These are phyloP conservation scores for Solanum ossicruentum DNA, from an alignment of 257 asterid genomes.

Conservation along the genomic window DNA sequence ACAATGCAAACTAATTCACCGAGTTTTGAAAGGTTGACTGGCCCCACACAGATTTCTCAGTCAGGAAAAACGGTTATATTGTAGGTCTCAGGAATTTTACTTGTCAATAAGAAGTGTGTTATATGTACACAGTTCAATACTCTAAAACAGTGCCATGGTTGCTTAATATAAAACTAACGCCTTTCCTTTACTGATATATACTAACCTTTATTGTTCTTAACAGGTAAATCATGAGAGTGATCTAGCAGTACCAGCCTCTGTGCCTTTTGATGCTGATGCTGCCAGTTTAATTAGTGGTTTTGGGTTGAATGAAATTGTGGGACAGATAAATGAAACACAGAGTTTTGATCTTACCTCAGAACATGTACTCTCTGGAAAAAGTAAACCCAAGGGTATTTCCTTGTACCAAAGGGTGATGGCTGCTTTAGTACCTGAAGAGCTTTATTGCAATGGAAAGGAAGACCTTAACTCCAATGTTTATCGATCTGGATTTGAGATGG, in stretches of 20 bases:
- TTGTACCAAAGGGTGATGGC: conserved; percentile 71
- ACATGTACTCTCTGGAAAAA: conserved; percentile 27
- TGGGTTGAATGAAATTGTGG: conserved; percentile 31
- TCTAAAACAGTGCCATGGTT: not conserved
- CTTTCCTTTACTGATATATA: not conserved
- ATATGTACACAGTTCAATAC: not conserved
- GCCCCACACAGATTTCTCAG: not conserved
- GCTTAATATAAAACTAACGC: not conserved
- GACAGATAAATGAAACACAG: conserved; percentile 38
- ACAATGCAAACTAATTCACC: not conserved
- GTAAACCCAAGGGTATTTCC: conserved; percentile 36
- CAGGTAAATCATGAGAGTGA: conserved; percentile 44
- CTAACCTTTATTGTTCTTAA: not conserved
- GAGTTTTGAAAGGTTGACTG: not conserved
- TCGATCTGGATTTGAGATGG: conserved; percentile 44
- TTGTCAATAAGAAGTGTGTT: not conserved
- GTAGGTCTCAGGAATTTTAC: not conserved
- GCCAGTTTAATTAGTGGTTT: conserved; percentile 24
- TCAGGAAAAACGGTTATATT: not conserved
- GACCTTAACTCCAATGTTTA: conserved; percentile 28
- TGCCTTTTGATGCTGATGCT: conserved; percentile 38
- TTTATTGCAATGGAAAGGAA: conserved; percentile 31
- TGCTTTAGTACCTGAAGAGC: conserved; percentile 67
- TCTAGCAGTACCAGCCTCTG: conserved; percentile 25
- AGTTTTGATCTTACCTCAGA: conserved; percentile 38